Conservation (phyloP, 768 basidiomycete species). For the Agrocybe chaxingu region DNA sequence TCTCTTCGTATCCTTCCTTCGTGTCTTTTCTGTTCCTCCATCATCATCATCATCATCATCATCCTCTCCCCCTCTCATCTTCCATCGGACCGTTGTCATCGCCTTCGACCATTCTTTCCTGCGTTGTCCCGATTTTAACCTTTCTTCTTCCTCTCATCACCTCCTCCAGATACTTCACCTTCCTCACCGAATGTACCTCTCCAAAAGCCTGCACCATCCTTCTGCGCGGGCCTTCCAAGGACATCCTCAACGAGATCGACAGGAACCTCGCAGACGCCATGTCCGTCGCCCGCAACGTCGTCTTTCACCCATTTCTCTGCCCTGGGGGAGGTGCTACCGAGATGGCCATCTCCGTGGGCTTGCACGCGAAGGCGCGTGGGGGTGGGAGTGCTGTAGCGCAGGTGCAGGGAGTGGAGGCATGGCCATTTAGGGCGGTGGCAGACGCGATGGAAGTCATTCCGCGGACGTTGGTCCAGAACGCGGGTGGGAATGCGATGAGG, state of each 20-base stretch:
- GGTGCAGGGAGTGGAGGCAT: constrained; percentile 60
- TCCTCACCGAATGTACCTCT: constrained; percentile 56
- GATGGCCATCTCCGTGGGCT: constrained; percentile 81
- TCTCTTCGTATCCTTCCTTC: constrained; percentile 18
- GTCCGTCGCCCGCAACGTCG: constrained; percentile 94
- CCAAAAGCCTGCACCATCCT: constrained; percentile 99
- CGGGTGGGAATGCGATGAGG: constrained; percentile 92
- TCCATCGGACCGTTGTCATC: no score
- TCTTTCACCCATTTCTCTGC: constrained; percentile 91
- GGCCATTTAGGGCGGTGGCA: constrained; percentile 88
- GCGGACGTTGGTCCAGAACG: constrained; percentile 90
- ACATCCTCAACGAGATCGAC: constrained; percentile 97
- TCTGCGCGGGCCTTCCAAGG: constrained; percentile 96
- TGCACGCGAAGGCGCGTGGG: constrained; percentile 75
- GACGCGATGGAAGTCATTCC: constrained; percentile 99
- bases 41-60: no score
- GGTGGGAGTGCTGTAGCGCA: constrained; percentile 51
- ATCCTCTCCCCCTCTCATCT: no score
- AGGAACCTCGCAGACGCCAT: constrained; percentile 97
- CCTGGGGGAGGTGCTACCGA: constrained; percentile 73
- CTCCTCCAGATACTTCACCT: constrained; percentile 81
- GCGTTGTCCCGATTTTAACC: neutral
- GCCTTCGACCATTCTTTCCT: neutral
- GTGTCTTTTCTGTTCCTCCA: no score
- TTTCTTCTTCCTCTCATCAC: neutral